Evolutionary conservation across 352 stramenopile genomes (phyloP), one percentile per base, ranked within the genome.

Genomic region (Phytophthora sp.): DNA sequence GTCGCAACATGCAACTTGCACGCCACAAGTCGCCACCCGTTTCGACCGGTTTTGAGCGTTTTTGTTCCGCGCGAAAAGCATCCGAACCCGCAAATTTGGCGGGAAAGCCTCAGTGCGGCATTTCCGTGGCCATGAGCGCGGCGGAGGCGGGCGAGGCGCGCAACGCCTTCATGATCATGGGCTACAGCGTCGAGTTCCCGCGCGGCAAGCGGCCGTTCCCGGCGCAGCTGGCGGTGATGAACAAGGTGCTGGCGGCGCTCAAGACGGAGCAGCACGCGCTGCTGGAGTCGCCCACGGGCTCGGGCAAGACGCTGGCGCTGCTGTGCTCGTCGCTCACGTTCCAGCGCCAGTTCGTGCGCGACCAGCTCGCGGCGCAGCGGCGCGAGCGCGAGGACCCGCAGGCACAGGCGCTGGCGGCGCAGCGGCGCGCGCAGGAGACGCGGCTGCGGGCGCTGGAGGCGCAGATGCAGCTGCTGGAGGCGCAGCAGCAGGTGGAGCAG

Each of bases 191-290:
- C 9, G 80, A 72, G 31, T 96, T 96, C 57, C 84, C 88, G 0
- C 62, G 68, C 11, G 86, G 84, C 54, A 96, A 95, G 73, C 74
- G 73, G 55, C 88, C 88, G 49, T 96, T 96, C 57, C 86, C 88
- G 3, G 84, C 88, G 35, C 88, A 96, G 56, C 62, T 96, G 24
- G 87, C 84, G 1, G 87, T 96, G 31, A 96, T 96, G 88, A 94
- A 78, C 69, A 94, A 94, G 42, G 85, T 94, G 51, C 55, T 96
- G 31, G 57, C 82, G 30, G 87, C 88, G 39, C 74, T 96, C 35
- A 94, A 95, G 60, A 89, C 69, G 26, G 34, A 76, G 9, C 82
- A 95, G 53, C 89, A 96, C 51, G 88, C 88, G 41, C 69, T 96
- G 46, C 67, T 96, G 20, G 88, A 96, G 69, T 94, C 84, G 11